phyloP scores from a whole-genome alignment of 2,329 filamentous ascomycete species.

The Colletotrichum lini region DNA sequence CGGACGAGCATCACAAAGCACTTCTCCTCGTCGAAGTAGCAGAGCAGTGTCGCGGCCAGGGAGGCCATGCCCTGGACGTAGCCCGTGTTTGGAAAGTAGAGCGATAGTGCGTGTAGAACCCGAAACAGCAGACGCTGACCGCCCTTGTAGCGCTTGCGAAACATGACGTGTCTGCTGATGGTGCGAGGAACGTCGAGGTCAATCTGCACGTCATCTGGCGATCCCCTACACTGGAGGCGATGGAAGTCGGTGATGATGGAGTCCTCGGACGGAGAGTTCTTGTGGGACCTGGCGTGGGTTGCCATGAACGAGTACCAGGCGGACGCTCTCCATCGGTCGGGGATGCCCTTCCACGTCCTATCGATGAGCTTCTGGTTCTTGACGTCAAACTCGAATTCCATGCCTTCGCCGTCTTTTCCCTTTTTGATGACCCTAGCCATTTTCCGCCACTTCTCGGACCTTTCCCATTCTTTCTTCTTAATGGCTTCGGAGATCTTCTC shows the following conservation, averaged over 20 bases:
- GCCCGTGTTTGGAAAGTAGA: constrained; percentile 91
- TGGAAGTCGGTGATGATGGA: constrained; percentile 81
- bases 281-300: constrained; percentile 78
- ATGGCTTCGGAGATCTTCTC: constrained; percentile 68
- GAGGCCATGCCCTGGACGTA: constrained; percentile 99
- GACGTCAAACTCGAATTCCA: constrained; percentile 84
- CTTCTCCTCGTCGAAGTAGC: constrained; percentile 96
- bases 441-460: constrained; percentile 77
- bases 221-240: constrained; percentile 79
- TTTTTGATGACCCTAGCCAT: constrained; percentile 73
- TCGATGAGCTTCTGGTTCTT: constrained; percentile 88
- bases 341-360: constrained; percentile 97
- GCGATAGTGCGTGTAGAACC: constrained; percentile 89
- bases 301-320: constrained; percentile 96
- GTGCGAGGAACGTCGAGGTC: constrained; percentile 97
- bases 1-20: constrained; percentile 98
- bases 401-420: constrained; percentile 68
- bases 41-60: constrained; percentile 90
- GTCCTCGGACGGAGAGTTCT: constrained; percentile 76
- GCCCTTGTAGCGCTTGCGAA: constrained; percentile 89
- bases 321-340: constrained; percentile 92
- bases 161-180: constrained; percentile 98
- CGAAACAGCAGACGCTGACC: constrained; percentile 93
- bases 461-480: constrained; percentile 74
- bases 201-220: constrained; percentile 95